These are phyloP conservation scores for Ceratocystis ficicola DNA, from an alignment of 2,329 filamentous ascomycete species.

Conservation along the genomic window DNA sequence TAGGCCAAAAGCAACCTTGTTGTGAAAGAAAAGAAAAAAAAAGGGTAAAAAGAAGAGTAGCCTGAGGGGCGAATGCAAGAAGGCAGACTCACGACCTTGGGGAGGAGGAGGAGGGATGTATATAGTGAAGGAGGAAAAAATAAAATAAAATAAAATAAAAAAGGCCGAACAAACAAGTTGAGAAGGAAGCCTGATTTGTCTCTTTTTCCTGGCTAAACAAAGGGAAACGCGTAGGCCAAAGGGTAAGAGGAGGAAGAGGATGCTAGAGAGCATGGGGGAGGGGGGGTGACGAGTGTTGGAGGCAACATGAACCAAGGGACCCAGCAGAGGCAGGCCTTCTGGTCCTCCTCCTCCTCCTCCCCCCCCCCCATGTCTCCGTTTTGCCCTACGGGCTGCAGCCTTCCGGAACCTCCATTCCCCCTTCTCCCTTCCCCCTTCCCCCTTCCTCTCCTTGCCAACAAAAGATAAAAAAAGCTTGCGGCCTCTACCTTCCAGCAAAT, in stretches of 20 bases:
- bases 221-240: not conserved
- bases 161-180: not conserved
- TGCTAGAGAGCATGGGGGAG: no score
- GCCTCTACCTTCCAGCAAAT: no score
- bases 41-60: not conserved
- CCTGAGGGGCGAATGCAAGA: not conserved
- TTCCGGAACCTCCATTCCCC: not conserved
- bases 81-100: not conserved
- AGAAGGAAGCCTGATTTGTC: constrained; percentile 3
- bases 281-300: not conserved
- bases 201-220: constrained; percentile 3
- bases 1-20: constrained; percentile 1
- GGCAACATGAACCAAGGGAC: not conserved
- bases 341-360: not conserved
- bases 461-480: not conserved
- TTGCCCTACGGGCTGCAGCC: no score
- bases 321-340: not conserved
- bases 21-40: not conserved
- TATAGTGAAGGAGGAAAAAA: not conserved
- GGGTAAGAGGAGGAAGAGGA: not conserved
- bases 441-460: not conserved
- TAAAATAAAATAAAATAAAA: not conserved
- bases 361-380: no score
- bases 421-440: not conserved
- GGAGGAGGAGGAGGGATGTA: not conserved